Conservation (phyloP, 108 stramenopile species). For the Skeletonema grethae region DNA sequence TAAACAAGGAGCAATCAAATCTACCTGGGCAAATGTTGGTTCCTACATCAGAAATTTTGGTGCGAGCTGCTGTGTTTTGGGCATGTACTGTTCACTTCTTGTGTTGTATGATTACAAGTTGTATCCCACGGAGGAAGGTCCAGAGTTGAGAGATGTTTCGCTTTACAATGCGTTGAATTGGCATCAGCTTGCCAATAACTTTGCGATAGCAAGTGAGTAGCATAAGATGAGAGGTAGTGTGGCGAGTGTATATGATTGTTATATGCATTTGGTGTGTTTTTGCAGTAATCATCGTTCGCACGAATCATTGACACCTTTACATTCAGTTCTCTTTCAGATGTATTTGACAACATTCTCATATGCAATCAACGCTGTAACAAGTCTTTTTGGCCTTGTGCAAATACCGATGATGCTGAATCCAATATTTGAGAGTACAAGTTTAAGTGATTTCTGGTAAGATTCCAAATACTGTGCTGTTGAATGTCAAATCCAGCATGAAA, state of each 20-base stretch:
- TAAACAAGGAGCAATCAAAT: constrained; percentile 21
- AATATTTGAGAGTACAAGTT: constrained; percentile 36
- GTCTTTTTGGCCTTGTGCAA: constrained; percentile 24
- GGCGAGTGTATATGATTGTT: neutral
- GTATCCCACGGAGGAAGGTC: constrained; percentile 20
- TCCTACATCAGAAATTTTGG: constrained; percentile 16
- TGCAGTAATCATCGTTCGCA: neutral
- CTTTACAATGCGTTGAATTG: constrained; percentile 14
- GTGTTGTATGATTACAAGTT: constrained; percentile 24
- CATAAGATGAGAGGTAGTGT: neutral
- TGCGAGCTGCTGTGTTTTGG: constrained; percentile 7
- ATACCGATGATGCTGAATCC: constrained; percentile 47
- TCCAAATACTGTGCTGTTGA: too few species aligned
- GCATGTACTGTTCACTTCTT: constrained; percentile 33
- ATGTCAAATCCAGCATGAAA: too few species aligned
- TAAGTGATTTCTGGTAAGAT: constrained; percentile 41
- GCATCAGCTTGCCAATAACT: constrained; percentile 34
- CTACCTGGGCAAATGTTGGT: constrained; percentile 11
- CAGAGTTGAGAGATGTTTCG: constrained; percentile 18
- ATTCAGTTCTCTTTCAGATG: constrained; percentile 57
- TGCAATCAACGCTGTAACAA: constrained; percentile 45
- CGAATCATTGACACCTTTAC: neutral
- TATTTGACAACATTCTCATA: constrained; percentile 64
- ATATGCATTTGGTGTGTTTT: neutral
- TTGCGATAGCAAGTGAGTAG: constrained; percentile 30